Evolutionary conservation across 768 basidiomycete genomes (phyloP).

Genomic region (Cystobasidium ongulense): DNA sequence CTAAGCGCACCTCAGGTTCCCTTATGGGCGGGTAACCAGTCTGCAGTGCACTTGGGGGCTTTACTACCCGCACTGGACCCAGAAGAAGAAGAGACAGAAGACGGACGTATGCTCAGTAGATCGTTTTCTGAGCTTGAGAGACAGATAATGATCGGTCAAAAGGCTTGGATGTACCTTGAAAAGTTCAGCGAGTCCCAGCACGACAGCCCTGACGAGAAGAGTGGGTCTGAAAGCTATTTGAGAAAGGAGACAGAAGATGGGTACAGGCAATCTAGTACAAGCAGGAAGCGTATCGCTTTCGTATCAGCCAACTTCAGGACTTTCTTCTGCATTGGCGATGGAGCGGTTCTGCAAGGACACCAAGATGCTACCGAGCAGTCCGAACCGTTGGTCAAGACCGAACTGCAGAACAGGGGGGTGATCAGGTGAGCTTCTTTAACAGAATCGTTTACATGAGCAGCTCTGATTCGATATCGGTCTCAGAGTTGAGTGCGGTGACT

Average conservation of each 20-base stretch:
- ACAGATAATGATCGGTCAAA: constrained; percentile 46
- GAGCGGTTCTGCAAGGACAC: constrained; percentile 66
- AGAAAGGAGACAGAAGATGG: background rate
- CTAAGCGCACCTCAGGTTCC: constrained; percentile 37
- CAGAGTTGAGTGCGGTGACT: constrained; percentile 82
- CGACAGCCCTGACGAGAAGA: background rate
- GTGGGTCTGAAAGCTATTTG: constrained; percentile 26
- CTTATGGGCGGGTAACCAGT: constrained; percentile 47
- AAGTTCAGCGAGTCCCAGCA: constrained; percentile 32
- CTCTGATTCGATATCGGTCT: background rate
- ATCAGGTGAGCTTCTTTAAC: constrained; percentile 52
- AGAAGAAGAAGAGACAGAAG: constrained; percentile 43
- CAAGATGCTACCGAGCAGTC: constrained; percentile 44
- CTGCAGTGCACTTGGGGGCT: constrained; percentile 8
- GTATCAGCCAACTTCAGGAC: constrained; percentile 74
- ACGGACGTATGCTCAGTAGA: constrained; percentile 37
- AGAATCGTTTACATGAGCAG: background rate
- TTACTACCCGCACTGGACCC: constrained; percentile 29
- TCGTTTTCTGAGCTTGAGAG: constrained; percentile 35
- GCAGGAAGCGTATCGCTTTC: constrained; percentile 47
- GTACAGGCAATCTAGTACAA: constrained; percentile 4
- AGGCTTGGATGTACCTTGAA: constrained; percentile 44
- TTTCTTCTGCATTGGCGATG: constrained; percentile 56
- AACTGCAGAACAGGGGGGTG: constrained; percentile 64
- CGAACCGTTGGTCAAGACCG: constrained; percentile 59